Conservation (phyloP, 176 grass and related monocot genomes). For the Neostapfia colusana region DNA sequence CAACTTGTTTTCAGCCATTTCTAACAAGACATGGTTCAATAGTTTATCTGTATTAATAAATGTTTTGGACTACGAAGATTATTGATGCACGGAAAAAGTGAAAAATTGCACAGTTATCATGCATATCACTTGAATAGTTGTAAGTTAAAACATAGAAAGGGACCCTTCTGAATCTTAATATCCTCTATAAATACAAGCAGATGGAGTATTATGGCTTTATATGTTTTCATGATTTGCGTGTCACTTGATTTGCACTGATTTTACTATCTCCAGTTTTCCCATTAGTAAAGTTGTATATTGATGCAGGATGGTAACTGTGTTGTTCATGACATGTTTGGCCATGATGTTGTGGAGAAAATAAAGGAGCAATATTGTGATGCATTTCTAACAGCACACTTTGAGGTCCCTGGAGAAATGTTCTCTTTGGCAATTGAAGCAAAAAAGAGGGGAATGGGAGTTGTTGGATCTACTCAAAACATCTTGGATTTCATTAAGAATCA, state of each 20-base stretch:
- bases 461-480: constrained; percentile 93
- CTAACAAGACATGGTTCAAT: background rate
- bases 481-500: constrained; percentile 82
- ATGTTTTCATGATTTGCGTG: constrained; percentile 2
- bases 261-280: background rate
- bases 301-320: constrained; percentile 89
- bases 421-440: constrained; percentile 97
- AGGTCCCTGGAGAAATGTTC: constrained; percentile 99
- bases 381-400: constrained; percentile 95
- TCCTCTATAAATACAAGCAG: background rate
- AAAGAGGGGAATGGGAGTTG: constrained; percentile 88
- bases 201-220: background rate
- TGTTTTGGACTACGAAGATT: background rate
- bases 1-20: no score
- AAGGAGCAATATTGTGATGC: constrained; percentile 89
- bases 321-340: constrained; percentile 95
- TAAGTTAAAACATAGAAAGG: background rate
- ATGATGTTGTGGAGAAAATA: constrained; percentile 88
- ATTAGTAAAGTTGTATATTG: constrained; percentile 24
- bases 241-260: background rate
- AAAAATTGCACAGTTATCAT: no score
- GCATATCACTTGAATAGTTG: background rate
- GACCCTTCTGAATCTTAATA: background rate
- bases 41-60: background rate
- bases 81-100: background rate